Evolutionary conservation across 2,329 filamentous ascomycete species (phyloP).

Genomic region (Penicillium sp.): DNA sequence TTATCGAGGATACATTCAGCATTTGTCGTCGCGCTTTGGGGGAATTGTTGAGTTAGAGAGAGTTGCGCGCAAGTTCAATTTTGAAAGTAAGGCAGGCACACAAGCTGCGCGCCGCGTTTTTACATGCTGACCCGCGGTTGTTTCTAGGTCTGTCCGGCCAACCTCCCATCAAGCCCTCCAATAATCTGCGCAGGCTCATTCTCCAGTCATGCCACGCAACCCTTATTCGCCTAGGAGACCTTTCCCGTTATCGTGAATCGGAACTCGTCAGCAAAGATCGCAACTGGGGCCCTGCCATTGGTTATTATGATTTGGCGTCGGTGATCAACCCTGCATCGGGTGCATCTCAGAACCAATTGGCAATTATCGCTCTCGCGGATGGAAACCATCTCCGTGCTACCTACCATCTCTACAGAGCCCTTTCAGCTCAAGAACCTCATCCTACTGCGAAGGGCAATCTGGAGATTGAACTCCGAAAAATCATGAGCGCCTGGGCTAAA

Average conservation of each 20-base stretch:
- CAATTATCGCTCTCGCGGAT: slow-evolving; percentile 74
- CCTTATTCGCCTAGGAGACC: slow-evolving; percentile 82
- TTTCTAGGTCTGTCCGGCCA: slow-evolving; percentile 44
- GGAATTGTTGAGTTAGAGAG: slow-evolving; percentile 58
- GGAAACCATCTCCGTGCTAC: slow-evolving; percentile 78
- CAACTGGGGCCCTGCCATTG: slow-evolving; percentile 75
- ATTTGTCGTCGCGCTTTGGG: slow-evolving; percentile 61
- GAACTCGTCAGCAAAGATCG: slow-evolving; percentile 70
- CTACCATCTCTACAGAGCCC: slow-evolving; percentile 84
- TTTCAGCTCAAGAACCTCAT: slow-evolving; percentile 71
- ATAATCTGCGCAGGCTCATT: slow-evolving; percentile 58
- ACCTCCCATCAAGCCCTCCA: slow-evolving; percentile 47
- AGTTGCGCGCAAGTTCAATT: slow-evolving; percentile 52
- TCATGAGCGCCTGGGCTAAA: slow-evolving; percentile 57
- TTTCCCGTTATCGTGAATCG: slow-evolving; percentile 77
- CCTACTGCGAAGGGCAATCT: slow-evolving; percentile 73
- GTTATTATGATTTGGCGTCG: slow-evolving; percentile 80
- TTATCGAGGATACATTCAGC: slow-evolving; percentile 81
- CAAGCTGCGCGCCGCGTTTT: background rate
- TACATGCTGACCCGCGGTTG: slow-evolving; percentile 7
- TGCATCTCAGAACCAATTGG: slow-evolving; percentile 83
- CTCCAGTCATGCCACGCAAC: slow-evolving; percentile 76
- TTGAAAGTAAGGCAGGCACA: slow-evolving; percentile 39
- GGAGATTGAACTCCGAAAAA: slow-evolving; percentile 72
- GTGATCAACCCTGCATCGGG: slow-evolving; percentile 76